Conservation (phyloP, 805 yeast species). For the Tetrapisispora phaffii region DNA sequence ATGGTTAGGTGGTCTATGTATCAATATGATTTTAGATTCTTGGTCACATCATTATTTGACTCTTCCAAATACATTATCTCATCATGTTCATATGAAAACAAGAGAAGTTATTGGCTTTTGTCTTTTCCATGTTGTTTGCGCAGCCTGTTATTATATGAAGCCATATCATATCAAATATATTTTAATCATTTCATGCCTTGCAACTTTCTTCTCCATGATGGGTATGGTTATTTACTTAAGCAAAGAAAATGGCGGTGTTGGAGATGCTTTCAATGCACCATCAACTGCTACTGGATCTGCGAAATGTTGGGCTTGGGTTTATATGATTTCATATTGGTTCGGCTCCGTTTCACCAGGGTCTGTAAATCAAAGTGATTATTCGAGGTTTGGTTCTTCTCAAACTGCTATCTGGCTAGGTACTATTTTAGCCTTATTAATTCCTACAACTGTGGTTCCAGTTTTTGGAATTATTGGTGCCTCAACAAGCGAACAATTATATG, state of each 20-base stretch:
- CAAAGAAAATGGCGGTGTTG: slow-evolving; percentile 29
- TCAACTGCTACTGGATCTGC: slow-evolving; percentile 29
- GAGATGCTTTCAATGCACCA: slow-evolving; percentile 25
- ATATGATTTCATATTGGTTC: slow-evolving; percentile 35
- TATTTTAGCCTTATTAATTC: slow-evolving; percentile 27
- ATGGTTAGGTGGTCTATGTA: slow-evolving; percentile 37
- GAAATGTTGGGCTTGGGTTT: slow-evolving; percentile 36
- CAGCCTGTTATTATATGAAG: slow-evolving; percentile 33
- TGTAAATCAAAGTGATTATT: slow-evolving; percentile 34
- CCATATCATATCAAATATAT: slow-evolving; percentile 36
- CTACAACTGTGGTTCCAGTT: slow-evolving; percentile 35
- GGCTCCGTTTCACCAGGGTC: slow-evolving; percentile 35
- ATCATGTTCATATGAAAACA: slow-evolving; percentile 29
- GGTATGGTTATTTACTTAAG: slow-evolving; percentile 33
- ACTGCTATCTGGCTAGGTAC: slow-evolving; percentile 28
- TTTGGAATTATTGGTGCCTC: slow-evolving; percentile 37
- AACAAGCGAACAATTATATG: slow-evolving; percentile 30
- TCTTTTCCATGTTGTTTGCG: slow-evolving; percentile 36
- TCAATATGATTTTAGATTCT: slow-evolving; percentile 32
- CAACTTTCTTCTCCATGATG: slow-evolving; percentile 33
- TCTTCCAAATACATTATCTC: slow-evolving; percentile 27
- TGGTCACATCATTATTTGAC: slow-evolving; percentile 33
- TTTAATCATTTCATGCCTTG: slow-evolving; percentile 30
- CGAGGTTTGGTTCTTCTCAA: slow-evolving; percentile 31
- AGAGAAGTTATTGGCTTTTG: slow-evolving; percentile 32